phyloP scores from a whole-genome alignment of 768 basidiomycete species.

The Amanita muscaria region DNA sequence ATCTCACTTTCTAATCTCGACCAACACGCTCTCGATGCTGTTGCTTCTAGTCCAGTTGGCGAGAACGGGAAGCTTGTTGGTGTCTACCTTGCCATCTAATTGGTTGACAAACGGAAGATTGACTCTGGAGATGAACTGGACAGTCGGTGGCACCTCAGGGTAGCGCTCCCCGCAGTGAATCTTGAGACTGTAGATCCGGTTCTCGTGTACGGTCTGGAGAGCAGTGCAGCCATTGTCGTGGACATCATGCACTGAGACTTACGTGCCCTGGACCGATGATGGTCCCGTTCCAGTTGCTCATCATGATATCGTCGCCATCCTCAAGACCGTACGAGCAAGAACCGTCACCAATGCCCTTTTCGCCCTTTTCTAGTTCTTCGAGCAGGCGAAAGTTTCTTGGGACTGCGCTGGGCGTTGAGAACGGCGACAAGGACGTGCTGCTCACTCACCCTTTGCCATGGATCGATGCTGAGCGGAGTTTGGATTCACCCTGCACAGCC shows the following conservation, averaged over 20 bases:
- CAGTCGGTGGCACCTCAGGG: conserved; percentile 68
- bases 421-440: conserved; percentile 7
- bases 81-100: conserved; percentile 71
- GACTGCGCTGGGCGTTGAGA: conserved; percentile 38
- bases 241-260: conserved; percentile 23
- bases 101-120: conserved; percentile 89
- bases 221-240: conserved; percentile 11
- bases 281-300: conserved; percentile 98
- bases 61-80: conserved; percentile 61
- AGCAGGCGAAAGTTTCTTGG: conserved; percentile 94
- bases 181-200: conserved; percentile 93
- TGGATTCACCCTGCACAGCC: conserved; percentile 22
- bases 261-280: conserved; percentile 98
- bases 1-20: conserved; percentile 86
- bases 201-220: conserved; percentile 89
- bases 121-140: conserved; percentile 83
- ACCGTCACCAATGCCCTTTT: conserved; percentile 98
- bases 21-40: conserved; percentile 82
- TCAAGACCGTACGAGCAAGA: conserved; percentile 95
- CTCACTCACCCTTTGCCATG: conserved; percentile 50
- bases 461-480: conserved; percentile 8
- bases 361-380: conserved; percentile 98
- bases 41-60: conserved; percentile 63
- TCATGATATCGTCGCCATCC: conserved; percentile 92
- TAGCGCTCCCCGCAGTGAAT: conserved; percentile 75